These are phyloP conservation scores for Phytophthora uliginosa DNA, from an alignment of 352 stramenopile species.

Conservation along the genomic window DNA sequence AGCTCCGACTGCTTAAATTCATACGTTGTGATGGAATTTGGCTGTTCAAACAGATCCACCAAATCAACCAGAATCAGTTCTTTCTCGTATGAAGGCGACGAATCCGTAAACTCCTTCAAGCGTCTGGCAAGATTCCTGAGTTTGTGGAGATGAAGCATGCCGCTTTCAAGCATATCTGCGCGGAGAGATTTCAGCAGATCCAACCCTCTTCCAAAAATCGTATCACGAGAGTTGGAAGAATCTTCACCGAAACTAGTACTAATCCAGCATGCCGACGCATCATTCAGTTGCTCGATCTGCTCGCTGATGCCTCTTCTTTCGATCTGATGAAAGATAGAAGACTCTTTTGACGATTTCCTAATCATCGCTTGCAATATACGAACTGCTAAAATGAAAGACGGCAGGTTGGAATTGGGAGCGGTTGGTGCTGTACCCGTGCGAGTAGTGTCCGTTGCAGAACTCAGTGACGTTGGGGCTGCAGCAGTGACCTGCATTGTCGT, in stretches of 20 bases:
- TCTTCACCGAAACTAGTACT: constrained; percentile 21
- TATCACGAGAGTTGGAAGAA: constrained; percentile 32
- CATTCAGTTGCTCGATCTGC: constrained; percentile 74
- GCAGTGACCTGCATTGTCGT: background rate
- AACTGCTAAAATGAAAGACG: constrained; percentile 75
- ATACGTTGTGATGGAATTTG: constrained; percentile 84
- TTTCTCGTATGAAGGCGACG: constrained; percentile 38
- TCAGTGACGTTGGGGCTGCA: background rate
- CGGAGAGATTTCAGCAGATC: constrained; percentile 67
- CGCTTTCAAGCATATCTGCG: constrained; percentile 78
- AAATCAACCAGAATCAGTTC: constrained; percentile 76
- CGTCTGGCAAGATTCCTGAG: constrained; percentile 75
- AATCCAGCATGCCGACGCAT: constrained; percentile 48
- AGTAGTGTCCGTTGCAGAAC: background rate
- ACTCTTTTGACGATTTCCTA: constrained; percentile 65
- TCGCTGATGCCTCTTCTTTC: constrained; percentile 82
- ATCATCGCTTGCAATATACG: constrained; percentile 80
- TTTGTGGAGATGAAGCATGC: constrained; percentile 81
- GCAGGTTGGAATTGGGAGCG: constrained; percentile 52
- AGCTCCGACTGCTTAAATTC: constrained; percentile 89
- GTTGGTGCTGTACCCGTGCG: constrained; percentile 7
- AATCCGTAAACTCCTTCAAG: constrained; percentile 55
- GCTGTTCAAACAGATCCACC: constrained; percentile 80
- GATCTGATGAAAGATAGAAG: constrained; percentile 84
- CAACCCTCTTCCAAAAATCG: constrained; percentile 66